Percentiles rank a stretch among this genome's conserved stretches.
Evolutionary conservation across 306 rosid species (phyloP).

Genomic region (Sophora flavescens): DNA sequence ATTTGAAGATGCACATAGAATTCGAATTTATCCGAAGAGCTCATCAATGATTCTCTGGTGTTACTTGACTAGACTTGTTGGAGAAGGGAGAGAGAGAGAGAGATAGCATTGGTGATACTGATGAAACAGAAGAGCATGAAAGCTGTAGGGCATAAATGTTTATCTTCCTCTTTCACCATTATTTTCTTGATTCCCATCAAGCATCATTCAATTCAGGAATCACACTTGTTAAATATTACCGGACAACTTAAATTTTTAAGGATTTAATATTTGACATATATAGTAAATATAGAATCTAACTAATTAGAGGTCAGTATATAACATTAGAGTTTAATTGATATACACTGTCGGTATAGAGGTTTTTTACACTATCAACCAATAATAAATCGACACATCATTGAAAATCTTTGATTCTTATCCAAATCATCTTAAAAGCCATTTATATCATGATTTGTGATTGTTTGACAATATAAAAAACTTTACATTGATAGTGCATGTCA

Average conservation of each 20-base stretch:
- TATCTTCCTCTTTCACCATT: slow-evolving; percentile 33
- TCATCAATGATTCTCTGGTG: slow-evolving; percentile 23
- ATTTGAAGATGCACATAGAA: slow-evolving; percentile 17
- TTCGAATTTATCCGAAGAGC: slow-evolving; percentile 27
- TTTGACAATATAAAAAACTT: no score
- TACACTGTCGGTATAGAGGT: no score
- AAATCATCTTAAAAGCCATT: no score
- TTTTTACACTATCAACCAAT: no score
- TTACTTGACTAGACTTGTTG: not conserved
- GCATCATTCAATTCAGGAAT: slow-evolving; percentile 38
- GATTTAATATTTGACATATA: no score
- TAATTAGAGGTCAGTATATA: no score
- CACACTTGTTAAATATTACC: not conserved
- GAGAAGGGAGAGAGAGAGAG: slow-evolving; percentile 11
- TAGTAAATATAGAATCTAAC: no score
- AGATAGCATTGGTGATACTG: slow-evolving; percentile 13
- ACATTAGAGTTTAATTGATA: no score
- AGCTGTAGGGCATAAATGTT: slow-evolving; percentile 41
- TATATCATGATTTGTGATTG: no score
- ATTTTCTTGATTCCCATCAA: slow-evolving; percentile 44
- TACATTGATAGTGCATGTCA: no score
- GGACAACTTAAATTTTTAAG: not conserved
- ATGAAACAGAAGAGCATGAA: slow-evolving; percentile 38
- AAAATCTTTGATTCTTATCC: no score
- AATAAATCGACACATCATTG: no score